Evolutionary conservation across 495 filamentous ascomycete genomes (phyloP), one percentile per base, ranked within the genome.

Genomic region (Penicillium canescens): DNA sequence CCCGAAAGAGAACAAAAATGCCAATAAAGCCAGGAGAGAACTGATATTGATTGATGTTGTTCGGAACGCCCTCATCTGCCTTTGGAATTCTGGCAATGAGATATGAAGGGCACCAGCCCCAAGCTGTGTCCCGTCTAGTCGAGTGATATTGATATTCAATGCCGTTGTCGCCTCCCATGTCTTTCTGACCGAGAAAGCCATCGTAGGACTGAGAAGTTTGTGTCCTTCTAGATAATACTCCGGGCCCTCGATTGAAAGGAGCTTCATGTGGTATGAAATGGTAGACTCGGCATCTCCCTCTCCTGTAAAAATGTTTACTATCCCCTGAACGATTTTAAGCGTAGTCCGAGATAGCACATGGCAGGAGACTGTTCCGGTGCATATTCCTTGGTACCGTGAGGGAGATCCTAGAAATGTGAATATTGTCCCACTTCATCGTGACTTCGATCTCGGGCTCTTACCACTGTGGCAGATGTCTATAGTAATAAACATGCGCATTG

Each of bases 141-240:
- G 62, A 2, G 63, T 71, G 34, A 80, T 60, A 9, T 74, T 82
- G 41, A 83, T 78, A 50, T 87, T 85, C 11, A 88, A 74, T 1
- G 84, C 86, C 16, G 80, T 83, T 8, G 85, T 84, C 8, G 83
- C 81, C 50, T 73, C 72, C 86, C 86, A 88, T 46, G 83, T 80
- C 38, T 75, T 68, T 7, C 63, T 49, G 10, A 76, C 67, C 1
- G 77, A 77, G 49, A 88, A 70, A 1, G 83, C 77, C 28, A 83
- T 78, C 0, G 70, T 79, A 5, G 82, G 79, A 64, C 86, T 77
- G 31, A 90, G 74, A 5, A 83, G 68, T 67, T 88, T 87, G 62
- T 78, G 81, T 8, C 84, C 86, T 51, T 83, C 71, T 48, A 89
- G 81, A 55, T 80, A 76, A 36, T 82, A 75, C 35, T 68, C 67